Percentiles rank a stretch among this genome's conserved stretches.
phyloP scores from a whole-genome alignment of 1,284 basidiomycete species.

The Fomitiporia mediterranea region DNA sequence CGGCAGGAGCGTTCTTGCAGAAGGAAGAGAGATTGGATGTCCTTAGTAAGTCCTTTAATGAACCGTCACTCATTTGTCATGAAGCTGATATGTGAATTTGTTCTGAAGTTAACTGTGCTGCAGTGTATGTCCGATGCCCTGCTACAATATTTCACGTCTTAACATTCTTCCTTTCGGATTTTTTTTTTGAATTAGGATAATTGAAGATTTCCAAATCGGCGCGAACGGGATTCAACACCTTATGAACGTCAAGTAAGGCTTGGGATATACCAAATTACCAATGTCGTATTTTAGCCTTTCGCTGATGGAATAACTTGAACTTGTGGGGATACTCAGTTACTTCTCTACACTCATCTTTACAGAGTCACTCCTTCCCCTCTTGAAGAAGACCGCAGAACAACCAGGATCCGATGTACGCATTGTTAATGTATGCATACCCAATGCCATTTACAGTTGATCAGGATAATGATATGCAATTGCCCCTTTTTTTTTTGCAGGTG shows the following conservation, averaged over 20 bases:
- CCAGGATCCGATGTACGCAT: constrained; percentile 31
- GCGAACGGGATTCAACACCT: constrained; percentile 26
- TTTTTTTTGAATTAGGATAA: background rate
- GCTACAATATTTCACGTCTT: background rate
- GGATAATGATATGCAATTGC: background rate
- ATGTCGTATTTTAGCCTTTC: background rate
- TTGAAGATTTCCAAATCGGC: constrained; percentile 10
- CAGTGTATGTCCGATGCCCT: constrained; percentile 19
- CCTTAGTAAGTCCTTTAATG: constrained; percentile 21
- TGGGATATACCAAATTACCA: background rate
- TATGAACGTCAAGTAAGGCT: constrained; percentile 28
- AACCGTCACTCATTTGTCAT: background rate
- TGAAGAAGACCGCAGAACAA: constrained; percentile 27
- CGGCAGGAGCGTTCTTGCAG: constrained; percentile 26
- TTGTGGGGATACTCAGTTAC: constrained; percentile 27
- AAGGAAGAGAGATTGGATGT: constrained; percentile 27
- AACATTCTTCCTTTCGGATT: background rate
- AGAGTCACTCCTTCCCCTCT: constrained; percentile 28
- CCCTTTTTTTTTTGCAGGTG: background rate
- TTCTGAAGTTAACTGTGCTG: constrained; percentile 27
- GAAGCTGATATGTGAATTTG: background rate
- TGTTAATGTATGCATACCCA: too few species aligned
- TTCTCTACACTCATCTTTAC: constrained; percentile 32
- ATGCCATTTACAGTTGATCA: constrained; percentile 13
- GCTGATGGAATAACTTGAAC: background rate